phyloP scores from a whole-genome alignment of 768 basidiomycete genomes.

The Lactarius akahatsu region DNA sequence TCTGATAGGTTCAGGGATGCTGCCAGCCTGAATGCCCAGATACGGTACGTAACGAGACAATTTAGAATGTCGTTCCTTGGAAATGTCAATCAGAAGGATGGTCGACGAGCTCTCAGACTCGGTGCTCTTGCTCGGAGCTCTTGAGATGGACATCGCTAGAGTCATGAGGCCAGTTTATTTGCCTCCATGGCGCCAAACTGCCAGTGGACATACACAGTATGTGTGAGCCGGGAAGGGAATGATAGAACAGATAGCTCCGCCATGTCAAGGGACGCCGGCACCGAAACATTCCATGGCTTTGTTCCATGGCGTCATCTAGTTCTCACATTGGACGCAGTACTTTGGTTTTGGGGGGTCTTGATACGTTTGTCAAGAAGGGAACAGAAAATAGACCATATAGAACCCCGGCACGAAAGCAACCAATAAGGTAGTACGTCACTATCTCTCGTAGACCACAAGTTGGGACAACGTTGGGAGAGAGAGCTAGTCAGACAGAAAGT shows the following conservation, averaged over 20 bases:
- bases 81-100: background rate
- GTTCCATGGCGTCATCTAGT: background rate
- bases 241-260: background rate
- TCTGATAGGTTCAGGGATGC: background rate
- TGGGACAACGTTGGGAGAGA: background rate
- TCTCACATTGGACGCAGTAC: background rate
- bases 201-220: background rate
- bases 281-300: background rate
- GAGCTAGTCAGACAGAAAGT: background rate
- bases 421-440: too few species aligned
- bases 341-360: background rate
- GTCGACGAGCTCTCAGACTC: background rate
- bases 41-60: background rate
- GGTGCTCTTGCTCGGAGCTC: background rate
- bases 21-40: background rate
- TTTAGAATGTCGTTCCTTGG: background rate
- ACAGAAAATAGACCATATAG: background rate
- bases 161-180: background rate
- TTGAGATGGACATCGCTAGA: background rate
- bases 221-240: too few species aligned
- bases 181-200: too few species aligned
- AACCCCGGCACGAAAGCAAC: too few species aligned
- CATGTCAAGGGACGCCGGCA: background rate
- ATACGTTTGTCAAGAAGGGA: background rate
- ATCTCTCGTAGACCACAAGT: background rate